Evolutionary conservation across 768 basidiomycete genomes (phyloP).

Genomic region (Suillus decipiens): DNA sequence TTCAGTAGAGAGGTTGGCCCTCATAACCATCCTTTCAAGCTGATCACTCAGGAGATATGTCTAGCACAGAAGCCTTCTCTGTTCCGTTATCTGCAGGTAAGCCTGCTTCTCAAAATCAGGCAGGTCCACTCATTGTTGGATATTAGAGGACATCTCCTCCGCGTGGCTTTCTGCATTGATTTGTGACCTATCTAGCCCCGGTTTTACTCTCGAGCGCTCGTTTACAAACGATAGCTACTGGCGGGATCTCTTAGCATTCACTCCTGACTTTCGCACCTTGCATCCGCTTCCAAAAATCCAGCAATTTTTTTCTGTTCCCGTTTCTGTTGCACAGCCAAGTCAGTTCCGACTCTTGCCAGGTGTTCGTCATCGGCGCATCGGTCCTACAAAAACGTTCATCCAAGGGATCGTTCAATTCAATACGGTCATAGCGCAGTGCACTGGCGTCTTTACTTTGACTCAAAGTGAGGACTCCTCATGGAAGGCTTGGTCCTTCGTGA

Average conservation of each 20-base stretch:
- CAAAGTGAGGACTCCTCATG: slow-evolving; percentile 8
- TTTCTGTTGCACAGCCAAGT: slow-evolving; percentile 1
- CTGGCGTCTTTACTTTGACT: slow-evolving; percentile 8
- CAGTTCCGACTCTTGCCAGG: slow-evolving; percentile 5
- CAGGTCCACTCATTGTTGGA: not conserved
- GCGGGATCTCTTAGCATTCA: slow-evolving; percentile 12
- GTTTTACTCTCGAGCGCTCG: slow-evolving; percentile 1
- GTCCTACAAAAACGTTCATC: slow-evolving; percentile 1
- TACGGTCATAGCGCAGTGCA: slow-evolving; percentile 8
- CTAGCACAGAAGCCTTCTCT: not conserved
- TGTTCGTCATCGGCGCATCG: not conserved
- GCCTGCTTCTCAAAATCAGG: not conserved
- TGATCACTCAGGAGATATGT: not conserved
- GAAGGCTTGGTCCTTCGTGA: slow-evolving; percentile 12
- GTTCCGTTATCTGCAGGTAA: not conserved
- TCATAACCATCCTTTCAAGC: not conserved
- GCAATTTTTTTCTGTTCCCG: slow-evolving; percentile 5
- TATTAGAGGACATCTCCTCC: slow-evolving; percentile 2
- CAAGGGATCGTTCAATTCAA: slow-evolving; percentile 12
- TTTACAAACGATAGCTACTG: slow-evolving; percentile 12
- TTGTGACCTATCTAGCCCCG: not conserved
- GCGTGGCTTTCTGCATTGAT: slow-evolving; percentile 7
- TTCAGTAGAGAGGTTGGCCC: not conserved
- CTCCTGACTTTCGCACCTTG: slow-evolving; percentile 10
- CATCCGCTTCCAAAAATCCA: slow-evolving; percentile 5